A percentile compares a stretch with the other conserved stretches of the same genome.
These are phyloP conservation scores for Stachybotrys elegans DNA, from an alignment of 2,329 filamentous ascomycete genomes.

Conservation along the genomic window DNA sequence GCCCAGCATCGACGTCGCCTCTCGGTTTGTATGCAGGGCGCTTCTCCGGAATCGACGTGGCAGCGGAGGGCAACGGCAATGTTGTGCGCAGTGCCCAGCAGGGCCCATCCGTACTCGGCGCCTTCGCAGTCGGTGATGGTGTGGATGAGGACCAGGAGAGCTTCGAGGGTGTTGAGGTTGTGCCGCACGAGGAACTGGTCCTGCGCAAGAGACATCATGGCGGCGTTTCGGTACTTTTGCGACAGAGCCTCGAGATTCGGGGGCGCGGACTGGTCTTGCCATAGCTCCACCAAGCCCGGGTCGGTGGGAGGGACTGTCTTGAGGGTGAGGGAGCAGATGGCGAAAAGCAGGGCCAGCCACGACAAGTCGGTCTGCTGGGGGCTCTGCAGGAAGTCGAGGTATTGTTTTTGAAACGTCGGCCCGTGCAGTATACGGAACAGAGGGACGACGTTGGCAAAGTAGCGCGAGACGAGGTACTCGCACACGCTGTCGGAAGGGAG, in stretches of 20 bases:
- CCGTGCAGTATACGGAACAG: slow-evolving; percentile 13
- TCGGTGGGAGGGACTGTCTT: slow-evolving; percentile 8
- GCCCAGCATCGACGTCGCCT: slow-evolving; percentile 14
- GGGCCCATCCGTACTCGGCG: slow-evolving; percentile 10
- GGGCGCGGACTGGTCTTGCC: neutral
- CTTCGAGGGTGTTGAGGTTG: slow-evolving; percentile 11
- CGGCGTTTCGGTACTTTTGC: slow-evolving; percentile 5
- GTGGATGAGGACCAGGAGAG: slow-evolving; percentile 9
- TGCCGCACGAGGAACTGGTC: slow-evolving; percentile 12
- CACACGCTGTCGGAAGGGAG: slow-evolving; percentile 5
- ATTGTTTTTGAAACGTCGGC: slow-evolving; percentile 12
- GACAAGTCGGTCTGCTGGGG: slow-evolving; percentile 5
- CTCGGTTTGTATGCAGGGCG: slow-evolving; percentile 8
- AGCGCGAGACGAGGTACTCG: slow-evolving; percentile 10
- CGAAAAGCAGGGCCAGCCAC: slow-evolving; percentile 13
- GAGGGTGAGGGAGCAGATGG: slow-evolving; percentile 10
- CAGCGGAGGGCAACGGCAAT: slow-evolving; percentile 10
- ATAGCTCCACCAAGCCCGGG: slow-evolving; percentile 6
- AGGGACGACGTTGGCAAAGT: slow-evolving; percentile 9
- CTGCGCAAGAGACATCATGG: slow-evolving; percentile 9
- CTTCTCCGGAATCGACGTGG: slow-evolving; percentile 2
- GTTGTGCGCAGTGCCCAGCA: slow-evolving; percentile 13
- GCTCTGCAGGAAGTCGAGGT: slow-evolving; percentile 6
- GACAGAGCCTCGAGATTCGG: slow-evolving; percentile 1
- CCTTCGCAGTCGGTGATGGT: slow-evolving; percentile 9